phyloP scores from a whole-genome alignment of 345 rosid genomes.

The Gossypioides kirkii region DNA sequence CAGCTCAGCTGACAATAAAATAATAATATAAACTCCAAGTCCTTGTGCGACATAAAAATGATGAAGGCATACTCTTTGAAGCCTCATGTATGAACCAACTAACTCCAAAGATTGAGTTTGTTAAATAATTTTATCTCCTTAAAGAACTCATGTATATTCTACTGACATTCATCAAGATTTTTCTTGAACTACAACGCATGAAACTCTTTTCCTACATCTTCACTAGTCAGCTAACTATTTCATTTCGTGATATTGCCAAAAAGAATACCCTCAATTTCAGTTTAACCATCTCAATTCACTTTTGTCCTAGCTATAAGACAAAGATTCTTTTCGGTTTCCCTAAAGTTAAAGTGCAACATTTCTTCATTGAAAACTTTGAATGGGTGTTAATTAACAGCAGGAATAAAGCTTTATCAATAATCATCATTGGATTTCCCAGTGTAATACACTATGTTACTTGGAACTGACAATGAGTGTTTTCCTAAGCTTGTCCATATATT shows the following conservation, averaged over 20 bases:
- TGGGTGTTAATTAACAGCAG: neutral
- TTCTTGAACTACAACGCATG: neutral
- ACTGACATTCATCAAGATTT: neutral
- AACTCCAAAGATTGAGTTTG: neutral
- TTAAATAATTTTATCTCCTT: neutral
- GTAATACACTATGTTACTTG: too few relatives aligned
- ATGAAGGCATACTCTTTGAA: neutral
- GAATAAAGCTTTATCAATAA: neutral
- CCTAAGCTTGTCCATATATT: neutral
- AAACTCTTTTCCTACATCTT: neutral
- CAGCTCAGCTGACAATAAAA: conserved; percentile 3
- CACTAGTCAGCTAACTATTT: neutral
- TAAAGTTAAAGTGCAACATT: neutral
- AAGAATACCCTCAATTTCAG: neutral
- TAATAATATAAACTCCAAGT: neutral
- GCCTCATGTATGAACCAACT: neutral
- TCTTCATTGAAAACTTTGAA: neutral
- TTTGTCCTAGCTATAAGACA: neutral
- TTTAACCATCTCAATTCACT: neutral
- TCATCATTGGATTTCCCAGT: neutral
- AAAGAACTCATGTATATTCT: neutral
- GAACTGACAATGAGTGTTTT: neutral
- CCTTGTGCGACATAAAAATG: neutral
- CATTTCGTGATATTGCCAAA: neutral
- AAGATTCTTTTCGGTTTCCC: neutral